phyloP scores from a whole-genome alignment of 139 green algal species.

The Yamagishiella unicocca region DNA sequence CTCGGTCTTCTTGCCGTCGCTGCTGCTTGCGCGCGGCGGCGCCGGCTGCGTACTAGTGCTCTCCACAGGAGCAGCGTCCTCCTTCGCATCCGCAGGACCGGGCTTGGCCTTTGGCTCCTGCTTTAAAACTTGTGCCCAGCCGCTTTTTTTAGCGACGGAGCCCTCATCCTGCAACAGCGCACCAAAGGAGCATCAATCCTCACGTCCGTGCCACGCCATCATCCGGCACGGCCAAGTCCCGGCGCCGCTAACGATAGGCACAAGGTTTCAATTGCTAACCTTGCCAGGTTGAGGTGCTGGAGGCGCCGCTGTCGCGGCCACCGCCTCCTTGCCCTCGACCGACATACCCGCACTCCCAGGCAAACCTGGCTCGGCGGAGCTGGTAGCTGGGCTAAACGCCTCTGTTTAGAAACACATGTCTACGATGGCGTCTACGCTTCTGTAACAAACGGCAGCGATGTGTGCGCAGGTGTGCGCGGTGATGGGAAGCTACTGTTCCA shows the following conservation, averaged over 20 bases:
- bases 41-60: not conserved
- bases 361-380: constrained; percentile 14
- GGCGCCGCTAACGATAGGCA: not conserved
- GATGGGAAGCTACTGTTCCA: not conserved
- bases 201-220: too few species aligned
- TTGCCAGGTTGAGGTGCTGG: not conserved
- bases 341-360: constrained; percentile 33
- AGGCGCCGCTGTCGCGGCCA: constrained; percentile 17
- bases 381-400: not conserved
- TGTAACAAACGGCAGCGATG: too few species aligned
- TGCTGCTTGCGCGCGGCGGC: constrained; percentile 1
- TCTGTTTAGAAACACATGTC: constrained; percentile 6
- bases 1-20: constrained; percentile 12
- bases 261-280: not conserved
- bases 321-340: constrained; percentile 28
- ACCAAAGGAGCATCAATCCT: not conserved
- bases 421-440: too few species aligned
- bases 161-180: constrained; percentile 12
- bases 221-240: not conserved
- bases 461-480: too few species aligned
- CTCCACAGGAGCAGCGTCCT: not conserved
- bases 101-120: constrained; percentile 7
- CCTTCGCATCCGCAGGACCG: not conserved
- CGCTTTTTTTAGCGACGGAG: constrained; percentile 7
- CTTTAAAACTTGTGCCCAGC: constrained; percentile 23